Evolutionary conservation across 2,329 filamentous ascomycete species (phyloP).

Genomic region (Claviceps capensis): DNA sequence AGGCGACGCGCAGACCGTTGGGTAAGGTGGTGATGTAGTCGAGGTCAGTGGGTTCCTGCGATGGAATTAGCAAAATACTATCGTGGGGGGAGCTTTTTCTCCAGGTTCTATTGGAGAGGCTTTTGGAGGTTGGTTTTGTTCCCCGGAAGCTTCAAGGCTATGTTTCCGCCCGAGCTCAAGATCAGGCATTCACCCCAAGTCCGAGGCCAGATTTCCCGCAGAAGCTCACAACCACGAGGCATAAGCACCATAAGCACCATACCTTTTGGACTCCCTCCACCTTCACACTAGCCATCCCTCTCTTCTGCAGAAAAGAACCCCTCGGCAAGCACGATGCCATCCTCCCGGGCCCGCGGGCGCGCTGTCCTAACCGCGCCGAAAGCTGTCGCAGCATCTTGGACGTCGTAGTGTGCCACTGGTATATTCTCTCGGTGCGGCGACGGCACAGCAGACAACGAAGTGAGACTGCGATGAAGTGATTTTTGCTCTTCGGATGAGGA

Average conservation of each 20-base stretch:
- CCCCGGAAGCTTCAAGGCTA: not conserved
- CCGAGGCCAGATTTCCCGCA: no score
- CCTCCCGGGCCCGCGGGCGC: conserved; percentile 12
- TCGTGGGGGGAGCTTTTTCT: no score
- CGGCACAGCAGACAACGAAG: not conserved
- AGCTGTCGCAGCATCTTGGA: conserved; percentile 23
- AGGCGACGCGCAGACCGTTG: conserved; percentile 89
- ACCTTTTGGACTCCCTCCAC: conserved; percentile 23
- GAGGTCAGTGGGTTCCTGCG: conserved; percentile 66
- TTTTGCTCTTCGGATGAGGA: not conserved
- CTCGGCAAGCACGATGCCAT: conserved; percentile 12
- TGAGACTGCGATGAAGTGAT: not conserved
- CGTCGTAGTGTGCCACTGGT: not conserved
- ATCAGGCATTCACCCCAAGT: no score
- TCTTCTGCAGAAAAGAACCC: conserved; percentile 7
- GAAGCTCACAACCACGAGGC: not conserved
- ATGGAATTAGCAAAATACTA: no score
- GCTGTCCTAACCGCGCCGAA: conserved; percentile 17
- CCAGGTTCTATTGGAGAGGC: not conserved
- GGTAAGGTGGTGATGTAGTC: conserved; percentile 77
- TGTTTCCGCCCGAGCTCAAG: no score
- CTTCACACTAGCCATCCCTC: conserved; percentile 17
- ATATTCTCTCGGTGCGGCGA: not conserved
- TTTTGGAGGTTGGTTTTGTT: not conserved
- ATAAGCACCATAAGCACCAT: not conserved